Evolutionary conservation across 352 stramenopile genomes (phyloP), one percentile per base, ranked within the genome.

Genomic region (Plasmopara muralis): DNA sequence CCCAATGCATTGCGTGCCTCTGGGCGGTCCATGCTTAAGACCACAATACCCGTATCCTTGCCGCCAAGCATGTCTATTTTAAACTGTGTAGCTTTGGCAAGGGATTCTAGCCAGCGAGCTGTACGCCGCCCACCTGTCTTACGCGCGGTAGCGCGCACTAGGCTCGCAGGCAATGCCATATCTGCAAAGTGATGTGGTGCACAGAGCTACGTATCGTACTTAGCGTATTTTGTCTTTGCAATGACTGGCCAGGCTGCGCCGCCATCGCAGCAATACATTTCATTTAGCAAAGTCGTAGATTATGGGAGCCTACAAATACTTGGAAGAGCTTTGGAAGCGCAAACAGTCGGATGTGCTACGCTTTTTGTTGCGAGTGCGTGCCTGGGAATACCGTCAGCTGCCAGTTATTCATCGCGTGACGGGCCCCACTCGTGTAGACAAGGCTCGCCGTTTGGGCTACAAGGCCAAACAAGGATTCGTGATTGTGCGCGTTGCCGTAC

Each of bases 251-350:
- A 47, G 45, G 47, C 34, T 44, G 15, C 7, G 7, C 13, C 34
- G 33, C 28, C 6, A 42, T 43, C 30, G 12, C 42, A 25, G 43
- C 30, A 37, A 0, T 39, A 18, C 43, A 59, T 59, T 62, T 62
- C 56, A 25, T 62, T 69, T 62, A 71, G 66, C 65, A 81, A 80
- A 72, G 67, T 70, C 60, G 60, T 33, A 55, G 55, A 78, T 60
- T 63, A 99, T 99, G 97, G 96, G 96, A 87, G 96, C 95, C 55
- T 99, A 99, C 95, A 99, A 99, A 87, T 99, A 99, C 77, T 86
- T 99, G 70, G 95, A 99, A 80, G 97, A 99, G 83, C 70, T 99
- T 38, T 99, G 97, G 97, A 97, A 98, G 85, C 97, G 98, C 70
- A 99, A 99, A 95, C 97, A 99, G 84, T 98, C 89, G 78, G 97